phyloP scores from a whole-genome alignment of 1,284 basidiomycete species.

The Puccinia coronata region DNA sequence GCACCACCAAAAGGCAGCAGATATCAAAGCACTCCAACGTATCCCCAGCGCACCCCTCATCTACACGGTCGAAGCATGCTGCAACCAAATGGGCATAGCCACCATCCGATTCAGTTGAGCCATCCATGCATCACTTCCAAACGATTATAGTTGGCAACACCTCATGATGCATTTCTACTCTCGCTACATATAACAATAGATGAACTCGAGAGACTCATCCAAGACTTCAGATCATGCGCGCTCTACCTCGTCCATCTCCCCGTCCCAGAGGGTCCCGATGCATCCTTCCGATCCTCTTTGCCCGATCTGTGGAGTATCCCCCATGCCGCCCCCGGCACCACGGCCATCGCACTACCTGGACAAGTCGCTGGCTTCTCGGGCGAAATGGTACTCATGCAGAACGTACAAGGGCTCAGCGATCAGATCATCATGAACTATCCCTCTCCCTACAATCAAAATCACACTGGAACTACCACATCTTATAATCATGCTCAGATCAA shows the following conservation, averaged over 20 bases:
- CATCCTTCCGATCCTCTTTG: conserved; percentile 45
- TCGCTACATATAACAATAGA: no score
- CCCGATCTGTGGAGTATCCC: conserved; percentile 49
- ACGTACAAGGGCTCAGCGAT: conserved; percentile 43
- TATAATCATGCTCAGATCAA: neutral
- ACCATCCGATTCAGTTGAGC: conserved; percentile 49
- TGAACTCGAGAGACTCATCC: conserved; percentile 42
- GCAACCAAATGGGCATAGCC: conserved; percentile 48
- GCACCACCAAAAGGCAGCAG: conserved; percentile 46
- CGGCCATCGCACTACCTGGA: conserved; percentile 41
- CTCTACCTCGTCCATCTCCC: conserved; percentile 49
- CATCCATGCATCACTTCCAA: no score
- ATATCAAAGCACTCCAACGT: conserved; percentile 44
- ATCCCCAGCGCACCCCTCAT: conserved; percentile 42
- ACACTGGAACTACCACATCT: neutral
- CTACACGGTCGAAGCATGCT: conserved; percentile 48
- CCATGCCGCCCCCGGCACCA: conserved; percentile 40
- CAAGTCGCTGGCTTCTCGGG: conserved; percentile 46
- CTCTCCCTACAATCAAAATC: neutral
- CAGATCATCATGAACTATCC: conserved; percentile 38
- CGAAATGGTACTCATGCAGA: conserved; percentile 36
- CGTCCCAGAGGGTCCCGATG: conserved; percentile 45
- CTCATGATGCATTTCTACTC: no score
- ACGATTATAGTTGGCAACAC: no score
- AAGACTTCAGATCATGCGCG: conserved; percentile 47